phyloP scores from a whole-genome alignment of 345 rosid genomes.

The Brassica incana region DNA sequence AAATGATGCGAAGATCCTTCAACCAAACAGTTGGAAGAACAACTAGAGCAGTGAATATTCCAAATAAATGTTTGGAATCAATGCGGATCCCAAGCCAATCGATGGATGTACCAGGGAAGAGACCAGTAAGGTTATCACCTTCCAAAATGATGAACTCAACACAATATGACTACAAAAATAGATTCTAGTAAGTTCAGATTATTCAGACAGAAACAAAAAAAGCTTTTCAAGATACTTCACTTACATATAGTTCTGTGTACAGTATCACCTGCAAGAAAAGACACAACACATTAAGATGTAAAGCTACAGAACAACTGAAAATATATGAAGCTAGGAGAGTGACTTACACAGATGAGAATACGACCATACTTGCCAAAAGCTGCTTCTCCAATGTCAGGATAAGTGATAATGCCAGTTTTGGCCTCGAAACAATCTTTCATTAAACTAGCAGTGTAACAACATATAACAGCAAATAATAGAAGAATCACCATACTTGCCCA shows the following conservation, averaged over 20 bases:
- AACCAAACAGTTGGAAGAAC: constrained; percentile 89
- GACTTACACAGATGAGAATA: constrained; percentile 70
- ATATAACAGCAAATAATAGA: constrained; percentile 52
- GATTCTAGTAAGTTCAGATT: constrained; percentile 19
- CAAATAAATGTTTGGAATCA: constrained; percentile 77
- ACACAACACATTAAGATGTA: constrained; percentile 32
- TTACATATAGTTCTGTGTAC: constrained; percentile 82
- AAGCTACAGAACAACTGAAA: constrained; percentile 19
- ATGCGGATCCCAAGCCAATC: constrained; percentile 56
- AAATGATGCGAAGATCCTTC: constrained; percentile 73
- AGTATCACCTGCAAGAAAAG: constrained; percentile 60
- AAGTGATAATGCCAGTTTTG: constrained; percentile 63
- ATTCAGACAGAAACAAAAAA: constrained; percentile 7
- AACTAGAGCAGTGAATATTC: constrained; percentile 64
- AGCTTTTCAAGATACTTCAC: constrained; percentile 32
- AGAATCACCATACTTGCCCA: constrained; percentile 76
- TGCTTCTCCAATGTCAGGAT: constrained; percentile 95
- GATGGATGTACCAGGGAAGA: constrained; percentile 79
- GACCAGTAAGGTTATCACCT: constrained; percentile 83
- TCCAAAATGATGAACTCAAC: constrained; percentile 90
- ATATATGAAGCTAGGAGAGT: neutral
- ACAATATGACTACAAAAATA: constrained; percentile 68
- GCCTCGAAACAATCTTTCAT: constrained; percentile 84
- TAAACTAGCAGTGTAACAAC: constrained; percentile 85
- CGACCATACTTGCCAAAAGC: constrained; percentile 94